Percentiles rank a stretch among this genome's conserved stretches.
Conservation (phyloP, 345 rosid genomes). For the Pugionium dolabratum region DNA sequence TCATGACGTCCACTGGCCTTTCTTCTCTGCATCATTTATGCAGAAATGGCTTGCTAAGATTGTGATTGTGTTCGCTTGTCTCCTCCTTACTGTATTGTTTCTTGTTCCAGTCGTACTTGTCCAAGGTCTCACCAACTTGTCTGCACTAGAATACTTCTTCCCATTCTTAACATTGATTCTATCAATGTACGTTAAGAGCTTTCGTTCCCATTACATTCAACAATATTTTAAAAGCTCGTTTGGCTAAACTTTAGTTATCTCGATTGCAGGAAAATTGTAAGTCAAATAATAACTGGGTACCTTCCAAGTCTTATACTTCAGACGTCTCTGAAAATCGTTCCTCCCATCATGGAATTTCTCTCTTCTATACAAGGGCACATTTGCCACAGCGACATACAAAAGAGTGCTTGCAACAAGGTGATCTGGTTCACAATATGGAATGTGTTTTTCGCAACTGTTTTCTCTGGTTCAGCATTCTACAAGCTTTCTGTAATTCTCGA, state of each 20-base stretch:
- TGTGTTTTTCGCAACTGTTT: constrained; percentile 85
- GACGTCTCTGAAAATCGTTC: constrained; percentile 74
- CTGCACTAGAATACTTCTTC: constrained; percentile 71
- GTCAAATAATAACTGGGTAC: constrained; percentile 81
- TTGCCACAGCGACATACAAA: constrained; percentile 78
- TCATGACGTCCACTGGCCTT: constrained; percentile 91
- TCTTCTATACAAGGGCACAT: constrained; percentile 90
- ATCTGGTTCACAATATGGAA: constrained; percentile 98
- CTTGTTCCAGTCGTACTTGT: constrained; percentile 87
- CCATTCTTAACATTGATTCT: constrained; percentile 80
- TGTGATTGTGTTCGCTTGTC: constrained; percentile 62
- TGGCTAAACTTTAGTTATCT: constrained; percentile 26
- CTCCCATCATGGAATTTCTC: constrained; percentile 91
- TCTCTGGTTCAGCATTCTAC: constrained; percentile 78
- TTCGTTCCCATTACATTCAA: constrained; percentile 7
- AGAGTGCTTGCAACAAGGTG: constrained; percentile 91
- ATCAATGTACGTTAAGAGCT: constrained; percentile 53
- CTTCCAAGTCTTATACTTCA: constrained; percentile 92
- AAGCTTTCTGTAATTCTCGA: constrained; percentile 68
- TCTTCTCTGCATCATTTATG: constrained; percentile 84
- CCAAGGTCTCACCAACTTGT: constrained; percentile 92
- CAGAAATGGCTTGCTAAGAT: constrained; percentile 79
- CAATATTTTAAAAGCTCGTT: neutral
- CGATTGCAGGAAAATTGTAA: constrained; percentile 71
- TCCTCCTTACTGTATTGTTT: constrained; percentile 76